Conservation (phyloP, 2,329 filamentous ascomycete genomes). For the Xylaria hypoxylon region DNA sequence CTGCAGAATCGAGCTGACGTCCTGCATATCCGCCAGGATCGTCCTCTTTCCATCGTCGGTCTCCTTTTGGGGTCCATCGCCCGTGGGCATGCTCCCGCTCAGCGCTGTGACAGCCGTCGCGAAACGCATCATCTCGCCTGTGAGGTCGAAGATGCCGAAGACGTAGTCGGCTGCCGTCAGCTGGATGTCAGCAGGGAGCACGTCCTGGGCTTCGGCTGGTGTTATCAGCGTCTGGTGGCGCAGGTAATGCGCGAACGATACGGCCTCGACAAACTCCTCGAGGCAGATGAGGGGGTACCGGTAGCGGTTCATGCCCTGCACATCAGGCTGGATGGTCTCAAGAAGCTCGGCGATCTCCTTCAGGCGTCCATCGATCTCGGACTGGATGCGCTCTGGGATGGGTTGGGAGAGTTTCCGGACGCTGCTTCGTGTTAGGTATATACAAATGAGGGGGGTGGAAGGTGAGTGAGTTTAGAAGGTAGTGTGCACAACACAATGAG, state of each 20-base stretch:
- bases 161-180: constrained; percentile 88
- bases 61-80: constrained; percentile 44
- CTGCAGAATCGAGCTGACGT: constrained; percentile 81
- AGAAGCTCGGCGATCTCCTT: constrained; percentile 78
- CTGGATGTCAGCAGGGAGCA: constrained; percentile 65
- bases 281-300: constrained; percentile 90
- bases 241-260: constrained; percentile 91
- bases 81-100: constrained; percentile 64
- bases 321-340: constrained; percentile 73
- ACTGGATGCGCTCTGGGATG: constrained; percentile 75
- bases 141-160: constrained; percentile 91
- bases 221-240: constrained; percentile 79
- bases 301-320: constrained; percentile 82
- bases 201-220: constrained; percentile 67
- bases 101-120: constrained; percentile 89
- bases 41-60: constrained; percentile 55
- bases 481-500: neutral
- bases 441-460: neutral
- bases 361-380: constrained; percentile 77
- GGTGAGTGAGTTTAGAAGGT: neutral
- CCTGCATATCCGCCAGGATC: constrained; percentile 84
- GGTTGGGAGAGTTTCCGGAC: constrained; percentile 71
- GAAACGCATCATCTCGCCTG: constrained; percentile 97
- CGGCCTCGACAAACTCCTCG: constrained; percentile 94
- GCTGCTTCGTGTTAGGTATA: constrained; percentile 55